These are phyloP conservation scores for Zymoseptoria pseudotritici DNA, from an alignment of 2,329 filamentous ascomycete species.

Conservation along the genomic window DNA sequence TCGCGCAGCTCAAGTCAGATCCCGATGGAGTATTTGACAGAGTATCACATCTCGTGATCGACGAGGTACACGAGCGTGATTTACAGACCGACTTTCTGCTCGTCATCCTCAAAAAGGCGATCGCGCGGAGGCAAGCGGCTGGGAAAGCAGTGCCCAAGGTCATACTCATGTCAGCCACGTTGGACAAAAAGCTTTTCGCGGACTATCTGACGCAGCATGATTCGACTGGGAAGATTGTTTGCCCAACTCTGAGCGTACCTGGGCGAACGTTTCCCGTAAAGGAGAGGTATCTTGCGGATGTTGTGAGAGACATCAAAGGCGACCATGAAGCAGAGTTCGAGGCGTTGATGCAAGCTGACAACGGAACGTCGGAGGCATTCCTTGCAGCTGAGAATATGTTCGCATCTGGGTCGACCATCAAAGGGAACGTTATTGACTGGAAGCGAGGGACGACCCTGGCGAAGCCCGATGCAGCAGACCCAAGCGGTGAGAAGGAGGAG, in stretches of 20 bases:
- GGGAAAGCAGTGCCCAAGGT: conserved; percentile 36
- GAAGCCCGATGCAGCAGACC: conserved; percentile 17
- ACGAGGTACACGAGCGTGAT: conserved; percentile 46
- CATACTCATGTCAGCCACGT: conserved; percentile 44
- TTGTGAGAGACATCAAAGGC: conserved; percentile 28
- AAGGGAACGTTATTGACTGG: conserved; percentile 34
- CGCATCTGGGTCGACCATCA: neutral
- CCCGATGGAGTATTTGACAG: conserved; percentile 34
- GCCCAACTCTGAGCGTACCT: conserved; percentile 38
- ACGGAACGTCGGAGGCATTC: conserved; percentile 14
- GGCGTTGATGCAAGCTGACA: conserved; percentile 3
- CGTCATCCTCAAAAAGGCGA: conserved; percentile 37
- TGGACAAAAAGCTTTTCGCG: conserved; percentile 40
- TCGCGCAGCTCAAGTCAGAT: conserved; percentile 37
- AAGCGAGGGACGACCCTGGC: conserved; percentile 27
- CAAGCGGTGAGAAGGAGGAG: conserved; percentile 30
- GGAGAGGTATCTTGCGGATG: conserved; percentile 37
- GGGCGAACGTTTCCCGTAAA: conserved; percentile 38
- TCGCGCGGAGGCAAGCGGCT: conserved; percentile 29
- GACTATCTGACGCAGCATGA: conserved; percentile 35
- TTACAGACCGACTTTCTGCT: conserved; percentile 41
- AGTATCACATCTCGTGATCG: conserved; percentile 44
- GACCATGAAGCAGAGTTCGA: conserved; percentile 18
- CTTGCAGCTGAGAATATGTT: conserved; percentile 17
- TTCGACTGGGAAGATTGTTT: conserved; percentile 28